A percentile compares a stretch with the other conserved stretches of the same genome.
phyloP scores from a whole-genome alignment of 345 rosid species.

The Hibiscus tridactylites region DNA sequence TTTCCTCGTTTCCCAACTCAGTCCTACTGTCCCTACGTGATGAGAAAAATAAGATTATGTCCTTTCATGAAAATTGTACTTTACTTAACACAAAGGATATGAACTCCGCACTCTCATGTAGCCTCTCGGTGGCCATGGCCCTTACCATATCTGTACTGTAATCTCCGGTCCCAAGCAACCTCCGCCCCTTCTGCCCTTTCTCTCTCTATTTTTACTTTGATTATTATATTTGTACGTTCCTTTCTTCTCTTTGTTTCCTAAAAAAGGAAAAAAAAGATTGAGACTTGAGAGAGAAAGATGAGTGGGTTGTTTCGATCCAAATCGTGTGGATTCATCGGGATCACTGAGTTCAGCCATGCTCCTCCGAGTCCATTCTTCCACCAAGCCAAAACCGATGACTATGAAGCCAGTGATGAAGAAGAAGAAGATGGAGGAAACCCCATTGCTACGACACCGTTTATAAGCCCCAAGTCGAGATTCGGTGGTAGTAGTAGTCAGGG shows the following conservation, averaged over 20 bases:
- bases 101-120: not conserved
- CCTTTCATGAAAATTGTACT: not conserved
- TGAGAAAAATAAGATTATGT: not conserved
- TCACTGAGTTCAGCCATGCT: constrained; percentile 22
- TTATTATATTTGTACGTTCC: not conserved
- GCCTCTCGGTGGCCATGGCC: too few relatives aligned
- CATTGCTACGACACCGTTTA: constrained; percentile 36
- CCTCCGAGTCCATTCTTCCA: constrained; percentile 28
- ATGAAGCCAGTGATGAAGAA: constrained; percentile 22
- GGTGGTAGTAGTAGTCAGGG: constrained; percentile 20
- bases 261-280: not conserved
- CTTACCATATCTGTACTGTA: constrained; percentile 13
- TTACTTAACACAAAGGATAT: not conserved
- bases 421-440: constrained; percentile 18
- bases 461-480: constrained; percentile 32
- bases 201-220: not conserved
- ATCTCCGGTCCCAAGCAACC: constrained; percentile 19
- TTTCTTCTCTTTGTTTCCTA: not conserved
- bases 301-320: constrained; percentile 67
- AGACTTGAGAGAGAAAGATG: constrained; percentile 25
- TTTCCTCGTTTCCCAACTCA: not conserved
- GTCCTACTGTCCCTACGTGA: not conserved
- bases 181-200: not conserved
- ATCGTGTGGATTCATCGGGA: constrained; percentile 52
- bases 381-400: constrained; percentile 7